phyloP scores from a whole-genome alignment of 2,329 filamentous ascomycete genomes.

The Apiospora rasikravindrae region DNA sequence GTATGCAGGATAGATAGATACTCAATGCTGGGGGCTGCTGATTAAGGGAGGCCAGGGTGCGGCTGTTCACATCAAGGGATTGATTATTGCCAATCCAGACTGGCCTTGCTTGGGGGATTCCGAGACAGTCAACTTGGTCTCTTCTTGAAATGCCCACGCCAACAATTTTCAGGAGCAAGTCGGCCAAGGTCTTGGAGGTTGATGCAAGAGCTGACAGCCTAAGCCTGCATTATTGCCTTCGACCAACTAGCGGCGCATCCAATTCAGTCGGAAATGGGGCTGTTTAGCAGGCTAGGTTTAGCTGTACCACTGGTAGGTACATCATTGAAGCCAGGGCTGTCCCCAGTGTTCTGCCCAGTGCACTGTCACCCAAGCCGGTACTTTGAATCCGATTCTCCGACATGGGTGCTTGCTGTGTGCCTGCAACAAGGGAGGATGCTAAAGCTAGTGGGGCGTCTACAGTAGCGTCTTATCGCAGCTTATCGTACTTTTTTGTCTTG shows the following conservation, averaged over 20 bases:
- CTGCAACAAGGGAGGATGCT: neutral
- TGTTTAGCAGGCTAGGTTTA: neutral
- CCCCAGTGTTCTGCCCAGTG: neutral
- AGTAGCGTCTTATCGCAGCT: conserved; percentile 10
- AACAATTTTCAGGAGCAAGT: conserved; percentile 10
- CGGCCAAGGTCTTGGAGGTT: neutral
- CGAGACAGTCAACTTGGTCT: neutral
- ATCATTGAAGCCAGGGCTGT: no score
- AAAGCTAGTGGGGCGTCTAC: neutral
- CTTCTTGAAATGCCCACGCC: neutral
- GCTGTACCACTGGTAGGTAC: neutral
- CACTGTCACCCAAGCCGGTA: conserved; percentile 2
- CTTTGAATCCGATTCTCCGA: neutral
- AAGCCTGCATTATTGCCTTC: neutral
- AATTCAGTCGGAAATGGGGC: neutral
- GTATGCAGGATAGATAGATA: neutral
- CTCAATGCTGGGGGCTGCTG: neutral
- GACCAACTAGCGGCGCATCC: conserved; percentile 7
- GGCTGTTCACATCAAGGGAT: neutral
- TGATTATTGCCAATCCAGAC: neutral
- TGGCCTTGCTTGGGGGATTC: neutral
- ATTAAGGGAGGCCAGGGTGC: neutral
- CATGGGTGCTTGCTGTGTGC: neutral
- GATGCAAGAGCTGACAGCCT: neutral
- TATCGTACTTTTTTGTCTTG: conserved; percentile 18